phyloP scores from a whole-genome alignment of 306 rosid species.

The Pachyrhizus erosus region DNA sequence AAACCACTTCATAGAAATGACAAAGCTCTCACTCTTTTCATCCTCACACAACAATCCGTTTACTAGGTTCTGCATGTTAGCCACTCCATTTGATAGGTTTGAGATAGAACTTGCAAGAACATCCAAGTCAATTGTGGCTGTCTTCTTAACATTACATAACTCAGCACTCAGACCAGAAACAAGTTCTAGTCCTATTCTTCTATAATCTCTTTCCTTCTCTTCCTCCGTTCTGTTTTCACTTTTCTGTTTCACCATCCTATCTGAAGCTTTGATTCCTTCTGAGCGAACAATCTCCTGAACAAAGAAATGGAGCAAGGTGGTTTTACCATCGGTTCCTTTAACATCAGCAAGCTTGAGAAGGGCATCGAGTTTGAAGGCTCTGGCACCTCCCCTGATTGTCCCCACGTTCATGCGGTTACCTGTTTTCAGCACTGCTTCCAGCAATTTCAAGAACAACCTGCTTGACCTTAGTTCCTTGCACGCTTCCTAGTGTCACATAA shows the following conservation, averaged over 20 bases:
- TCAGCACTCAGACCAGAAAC: background rate
- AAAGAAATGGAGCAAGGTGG: constrained; percentile 19
- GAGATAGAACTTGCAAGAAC: background rate
- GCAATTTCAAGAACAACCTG: background rate
- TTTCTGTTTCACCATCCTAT: background rate
- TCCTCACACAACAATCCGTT: background rate
- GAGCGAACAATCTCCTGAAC: constrained; percentile 11
- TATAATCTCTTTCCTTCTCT: background rate
- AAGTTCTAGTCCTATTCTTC: background rate
- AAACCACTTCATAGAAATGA: background rate
- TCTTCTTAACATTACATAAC: constrained; percentile 1
- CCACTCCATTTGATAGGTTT: constrained; percentile 1
- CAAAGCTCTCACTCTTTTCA: background rate
- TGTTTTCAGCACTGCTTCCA: background rate
- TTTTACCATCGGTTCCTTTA: constrained; percentile 18
- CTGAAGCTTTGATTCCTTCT: background rate
- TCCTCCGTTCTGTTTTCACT: background rate
- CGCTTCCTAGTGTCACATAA: background rate
- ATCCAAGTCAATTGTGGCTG: constrained; percentile 4
- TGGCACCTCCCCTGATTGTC: constrained; percentile 14
- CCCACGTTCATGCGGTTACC: constrained; percentile 15
- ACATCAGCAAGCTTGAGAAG: constrained; percentile 15
- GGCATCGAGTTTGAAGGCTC: constrained; percentile 13
- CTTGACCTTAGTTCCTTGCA: constrained; percentile 18
- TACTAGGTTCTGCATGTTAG: background rate